phyloP scores from a whole-genome alignment of 345 rosid genomes.

The Eucalyptus lansdowneana region DNA sequence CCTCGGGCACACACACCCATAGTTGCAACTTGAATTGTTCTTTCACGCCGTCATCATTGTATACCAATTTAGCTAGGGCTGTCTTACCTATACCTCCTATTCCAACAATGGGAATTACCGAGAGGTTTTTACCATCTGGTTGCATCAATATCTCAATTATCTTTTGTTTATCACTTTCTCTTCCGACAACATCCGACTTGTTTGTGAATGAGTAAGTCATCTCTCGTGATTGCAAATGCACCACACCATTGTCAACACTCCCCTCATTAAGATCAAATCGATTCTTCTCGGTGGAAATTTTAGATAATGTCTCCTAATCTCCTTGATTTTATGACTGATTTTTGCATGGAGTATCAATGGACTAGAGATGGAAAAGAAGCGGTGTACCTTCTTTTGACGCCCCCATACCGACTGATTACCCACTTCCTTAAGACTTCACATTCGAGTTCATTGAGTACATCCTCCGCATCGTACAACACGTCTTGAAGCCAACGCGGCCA shows the following conservation, averaged over 20 bases:
- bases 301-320: not conserved
- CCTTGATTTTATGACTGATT: not conserved
- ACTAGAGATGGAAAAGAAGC: not conserved
- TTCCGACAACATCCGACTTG: not conserved
- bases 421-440: not conserved
- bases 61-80: not conserved
- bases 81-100: not conserved
- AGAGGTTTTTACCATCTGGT: not conserved
- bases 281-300: not conserved
- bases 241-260: not conserved
- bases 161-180: not conserved
- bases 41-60: not conserved
- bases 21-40: rapidly evolving
- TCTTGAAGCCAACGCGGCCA: not conserved
- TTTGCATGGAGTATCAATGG: not conserved
- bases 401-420: too few species aligned
- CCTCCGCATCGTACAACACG: not conserved
- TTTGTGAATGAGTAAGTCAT: not conserved
- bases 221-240: not conserved
- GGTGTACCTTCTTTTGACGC: too few species aligned
- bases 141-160: not conserved
- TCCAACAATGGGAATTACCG: not conserved
- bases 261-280: not conserved
- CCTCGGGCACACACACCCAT: not conserved
- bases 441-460: not conserved